Evolutionary conservation across 352 stramenopile genomes (phyloP), one percentile per base, ranked within the genome.

Genomic region (Globisporangium canariense): DNA sequence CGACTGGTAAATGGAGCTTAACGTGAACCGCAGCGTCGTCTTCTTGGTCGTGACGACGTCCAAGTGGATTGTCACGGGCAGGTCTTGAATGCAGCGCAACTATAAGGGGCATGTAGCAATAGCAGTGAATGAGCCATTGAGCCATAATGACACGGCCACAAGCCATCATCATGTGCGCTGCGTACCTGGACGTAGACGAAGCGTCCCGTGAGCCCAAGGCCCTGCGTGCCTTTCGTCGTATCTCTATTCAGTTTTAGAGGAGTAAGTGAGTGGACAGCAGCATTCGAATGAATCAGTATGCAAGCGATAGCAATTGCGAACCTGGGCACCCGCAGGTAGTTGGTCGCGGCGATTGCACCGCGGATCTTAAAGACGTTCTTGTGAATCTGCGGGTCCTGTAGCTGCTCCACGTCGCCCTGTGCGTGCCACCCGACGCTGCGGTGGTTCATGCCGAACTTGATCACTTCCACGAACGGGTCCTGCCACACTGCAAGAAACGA

Each of bases 401-500:
- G 64, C 64, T 93, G 78, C 58, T 89, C 81, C 5, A 93, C 83
- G 47, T 94, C 83, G 6, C 84, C 84, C 22, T 88, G 82, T 1
- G 68, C 66, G 45, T 76, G 67, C 65, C 69, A 90, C 4, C 83
- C 83, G 43, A 91, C 69, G 9, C 64, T 78, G 34, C 67, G 69
- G 56, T 89, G 78, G 9, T 81, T 83, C 65, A 91, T 77, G 1
- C 78, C 83, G 52, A 85, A 83, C 57, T 89, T 89, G 69, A 96
- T 79, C 36, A 94, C 84, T 60, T 96, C 85, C n/a, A 94, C 86
- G 47, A 85, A 94, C 50, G 88, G 88, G 58, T 90, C 78, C 70
- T 94, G 88, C 88, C 88, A 94, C 8, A 93, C 83, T 94, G 22
- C 14, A 62, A 62, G 13, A 32, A 7, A 20, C 8, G 18, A 51